A percentile compares a stretch with the other conserved stretches of the same genome.
These are phyloP conservation scores for Incumbomyces lentus DNA, from an alignment of 2,329 filamentous ascomycete species.

Conservation along the genomic window DNA sequence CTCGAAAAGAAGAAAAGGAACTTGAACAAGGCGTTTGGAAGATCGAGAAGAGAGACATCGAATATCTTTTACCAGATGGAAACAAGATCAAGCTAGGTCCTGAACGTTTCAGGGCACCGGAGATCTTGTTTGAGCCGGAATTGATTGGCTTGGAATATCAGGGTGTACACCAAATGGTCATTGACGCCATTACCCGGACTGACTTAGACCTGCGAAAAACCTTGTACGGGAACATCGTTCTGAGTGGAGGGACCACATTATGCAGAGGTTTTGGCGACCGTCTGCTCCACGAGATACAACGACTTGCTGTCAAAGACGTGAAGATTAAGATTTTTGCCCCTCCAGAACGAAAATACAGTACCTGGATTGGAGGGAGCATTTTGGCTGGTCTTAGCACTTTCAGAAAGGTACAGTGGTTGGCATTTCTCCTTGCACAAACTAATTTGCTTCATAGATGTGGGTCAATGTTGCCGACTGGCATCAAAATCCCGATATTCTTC, in stretches of 20 bases:
- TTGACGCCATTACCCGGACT: conserved; percentile 88
- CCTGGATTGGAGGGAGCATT: conserved; percentile 98
- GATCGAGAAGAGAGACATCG: conserved; percentile 65
- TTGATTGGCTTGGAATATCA: conserved; percentile 95
- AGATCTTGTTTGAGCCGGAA: conserved; percentile 96
- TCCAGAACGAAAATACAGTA: conserved; percentile 95
- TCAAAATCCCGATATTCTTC: conserved; percentile 97
- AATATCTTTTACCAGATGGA: conserved; percentile 86
- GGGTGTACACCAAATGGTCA: conserved; percentile 93
- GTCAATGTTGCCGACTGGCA: conserved; percentile 99
- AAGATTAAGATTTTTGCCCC: conserved; percentile 98
- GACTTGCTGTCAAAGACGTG: conserved; percentile 95
- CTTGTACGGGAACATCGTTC: conserved; percentile 90
- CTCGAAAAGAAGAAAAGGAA: conserved; percentile 90
- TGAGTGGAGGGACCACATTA: conserved; percentile 89
- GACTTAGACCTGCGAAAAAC: conserved; percentile 92
- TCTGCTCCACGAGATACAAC: conserved; percentile 81
- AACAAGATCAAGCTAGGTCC: conserved; percentile 89
- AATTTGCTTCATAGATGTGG: conserved; percentile 68
- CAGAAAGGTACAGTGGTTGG: conserved; percentile 63
- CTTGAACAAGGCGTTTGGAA: conserved; percentile 62
- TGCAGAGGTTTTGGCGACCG: conserved; percentile 96
- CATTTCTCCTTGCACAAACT: conserved; percentile 3
- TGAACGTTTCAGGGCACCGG: conserved; percentile 88
- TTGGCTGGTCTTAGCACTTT: conserved; percentile 94